phyloP scores from a whole-genome alignment of 257 asterid genomes.

The Craterostigma plantagineum region DNA sequence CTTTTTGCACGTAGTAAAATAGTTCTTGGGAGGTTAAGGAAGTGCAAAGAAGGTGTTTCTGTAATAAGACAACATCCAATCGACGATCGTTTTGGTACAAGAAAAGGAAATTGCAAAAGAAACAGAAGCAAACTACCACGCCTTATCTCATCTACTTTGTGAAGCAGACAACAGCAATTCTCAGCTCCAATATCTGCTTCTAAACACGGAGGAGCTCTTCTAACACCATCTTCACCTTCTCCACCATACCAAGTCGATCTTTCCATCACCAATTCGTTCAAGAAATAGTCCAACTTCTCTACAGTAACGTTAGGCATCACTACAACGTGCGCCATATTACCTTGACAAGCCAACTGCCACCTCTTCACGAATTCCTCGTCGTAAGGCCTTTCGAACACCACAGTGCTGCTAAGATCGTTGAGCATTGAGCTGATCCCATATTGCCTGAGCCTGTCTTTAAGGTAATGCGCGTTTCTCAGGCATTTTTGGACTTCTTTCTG shows the following conservation, averaged over 20 bases:
- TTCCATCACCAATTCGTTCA: conserved; percentile 42
- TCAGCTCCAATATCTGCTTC: conserved; percentile 58
- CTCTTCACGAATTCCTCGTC: conserved; percentile 78
- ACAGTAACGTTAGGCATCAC: conserved; percentile 76
- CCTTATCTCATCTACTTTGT: conserved; percentile 16
- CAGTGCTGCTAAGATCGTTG: conserved; percentile 90
- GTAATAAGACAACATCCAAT: too few relatives aligned
- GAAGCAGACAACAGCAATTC: conserved; percentile 38
- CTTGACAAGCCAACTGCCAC: conserved; percentile 95
- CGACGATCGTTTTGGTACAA: too few relatives aligned
- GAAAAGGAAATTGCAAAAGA: not conserved
- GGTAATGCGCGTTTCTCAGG: conserved; percentile 79
- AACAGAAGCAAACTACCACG: too few relatives aligned
- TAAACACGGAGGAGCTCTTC: conserved; percentile 45
- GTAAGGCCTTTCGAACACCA: conserved; percentile 78
- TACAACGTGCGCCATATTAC: conserved; percentile 80
- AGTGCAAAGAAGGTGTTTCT: too few relatives aligned
- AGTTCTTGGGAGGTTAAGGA: too few relatives aligned
- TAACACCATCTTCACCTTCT: conserved; percentile 8
- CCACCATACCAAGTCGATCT: conserved; percentile 56
- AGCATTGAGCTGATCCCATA: conserved; percentile 79
- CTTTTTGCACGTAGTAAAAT: too few relatives aligned
- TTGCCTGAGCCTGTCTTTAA: conserved; percentile 54
- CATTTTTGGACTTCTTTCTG: conserved; percentile 95
- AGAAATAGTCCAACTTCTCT: conserved; percentile 63